These are phyloP conservation scores for Umbelopsis ramanniana DNA, from an alignment of 192 early-diverging fungal species.

Conservation along the genomic window DNA sequence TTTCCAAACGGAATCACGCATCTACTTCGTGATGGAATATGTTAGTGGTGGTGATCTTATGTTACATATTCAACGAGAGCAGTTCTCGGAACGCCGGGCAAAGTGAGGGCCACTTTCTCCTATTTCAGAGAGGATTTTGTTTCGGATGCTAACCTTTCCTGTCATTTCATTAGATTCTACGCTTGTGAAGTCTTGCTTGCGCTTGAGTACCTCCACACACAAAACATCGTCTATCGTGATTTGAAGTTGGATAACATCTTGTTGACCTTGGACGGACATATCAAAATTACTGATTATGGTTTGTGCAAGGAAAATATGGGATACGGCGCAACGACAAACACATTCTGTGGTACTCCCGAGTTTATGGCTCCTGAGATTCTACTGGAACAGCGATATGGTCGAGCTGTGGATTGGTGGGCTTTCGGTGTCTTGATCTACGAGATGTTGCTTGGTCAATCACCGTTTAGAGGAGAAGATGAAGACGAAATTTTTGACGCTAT, in stretches of 20 bases:
- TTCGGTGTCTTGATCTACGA: conserved; percentile 63
- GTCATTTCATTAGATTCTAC: conserved; percentile 65
- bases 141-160: neutral
- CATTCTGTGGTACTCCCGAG: conserved; percentile 87
- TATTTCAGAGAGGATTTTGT: neutral
- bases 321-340: conserved; percentile 68
- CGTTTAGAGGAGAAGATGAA: conserved; percentile 82
- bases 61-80: conserved; percentile 94
- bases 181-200: conserved; percentile 95
- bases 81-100: conserved; percentile 88
- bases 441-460: conserved; percentile 76
- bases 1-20: conserved; percentile 91
- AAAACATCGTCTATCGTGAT: conserved; percentile 90
- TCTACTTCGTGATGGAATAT: conserved; percentile 99
- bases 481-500: conserved; percentile 88
- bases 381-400: conserved; percentile 74
- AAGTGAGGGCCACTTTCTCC: conserved; percentile 45
- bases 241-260: conserved; percentile 84
- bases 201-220: conserved; percentile 92
- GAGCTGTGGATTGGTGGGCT: conserved; percentile 88
- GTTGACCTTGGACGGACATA: conserved; percentile 75
- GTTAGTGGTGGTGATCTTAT: conserved; percentile 97
- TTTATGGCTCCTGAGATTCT: conserved; percentile 90
- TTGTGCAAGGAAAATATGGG: conserved; percentile 85
- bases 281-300: conserved; percentile 87